Percentiles rank a stretch among this genome's conserved stretches.
Evolutionary conservation across 345 rosid genomes (phyloP).

Genomic region (Carallia pectinifolia): DNA sequence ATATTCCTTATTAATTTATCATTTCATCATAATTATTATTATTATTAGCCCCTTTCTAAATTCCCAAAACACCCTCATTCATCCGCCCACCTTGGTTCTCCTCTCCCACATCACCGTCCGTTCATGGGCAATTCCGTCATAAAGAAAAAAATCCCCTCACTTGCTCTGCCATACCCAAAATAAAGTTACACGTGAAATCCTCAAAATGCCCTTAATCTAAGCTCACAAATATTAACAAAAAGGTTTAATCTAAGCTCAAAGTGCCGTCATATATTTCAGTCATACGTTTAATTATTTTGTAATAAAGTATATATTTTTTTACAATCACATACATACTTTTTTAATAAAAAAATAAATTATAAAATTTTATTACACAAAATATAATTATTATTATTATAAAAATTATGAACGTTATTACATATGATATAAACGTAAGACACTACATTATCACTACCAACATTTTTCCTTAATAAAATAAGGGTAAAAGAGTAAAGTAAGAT

Average conservation of each 20-base stretch:
- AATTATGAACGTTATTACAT: no score
- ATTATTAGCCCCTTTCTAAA: neutral
- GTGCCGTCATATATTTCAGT: no score
- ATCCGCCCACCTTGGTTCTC: neutral
- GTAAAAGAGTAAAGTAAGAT: constrained; percentile 17
- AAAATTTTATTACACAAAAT: no score
- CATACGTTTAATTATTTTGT: no score
- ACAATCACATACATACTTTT: no score
- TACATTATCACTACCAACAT: no score
- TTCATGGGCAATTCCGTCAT: constrained; percentile 8
- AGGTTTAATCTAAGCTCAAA: no score
- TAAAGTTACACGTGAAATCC: neutral
- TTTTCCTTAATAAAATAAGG: constrained; percentile 6
- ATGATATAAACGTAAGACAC: no score
- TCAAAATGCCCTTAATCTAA: neutral
- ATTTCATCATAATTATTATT: neutral
- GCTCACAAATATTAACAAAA: no score
- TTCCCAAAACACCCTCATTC: constrained; percentile 26
- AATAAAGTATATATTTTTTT: no score
- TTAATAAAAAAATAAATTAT: no score
- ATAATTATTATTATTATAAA: no score
- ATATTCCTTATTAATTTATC: neutral
- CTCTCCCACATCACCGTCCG: neutral
- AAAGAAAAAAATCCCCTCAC: neutral
- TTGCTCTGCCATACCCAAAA: neutral